These are phyloP conservation scores for Fusarium sp. DNA, from an alignment of 2,329 filamentous ascomycete species.

Conservation along the genomic window DNA sequence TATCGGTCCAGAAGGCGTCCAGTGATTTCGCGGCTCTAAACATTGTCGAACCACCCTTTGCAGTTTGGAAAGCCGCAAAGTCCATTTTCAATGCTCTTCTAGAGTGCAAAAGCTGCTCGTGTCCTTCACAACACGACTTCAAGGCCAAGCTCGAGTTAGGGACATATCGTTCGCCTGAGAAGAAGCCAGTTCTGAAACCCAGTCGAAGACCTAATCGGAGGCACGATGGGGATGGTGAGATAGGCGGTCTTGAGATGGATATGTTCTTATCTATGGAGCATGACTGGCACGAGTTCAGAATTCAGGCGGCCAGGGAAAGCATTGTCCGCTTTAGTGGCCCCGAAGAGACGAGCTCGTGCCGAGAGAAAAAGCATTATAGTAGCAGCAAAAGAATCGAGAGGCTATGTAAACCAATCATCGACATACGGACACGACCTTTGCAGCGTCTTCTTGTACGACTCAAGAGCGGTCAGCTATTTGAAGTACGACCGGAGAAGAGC, in stretches of 20 bases:
- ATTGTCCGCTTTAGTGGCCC: not conserved
- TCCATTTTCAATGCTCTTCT: slow-evolving; percentile 9
- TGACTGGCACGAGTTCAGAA: slow-evolving; percentile 5
- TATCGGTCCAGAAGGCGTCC: not conserved
- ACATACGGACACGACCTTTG: not conserved
- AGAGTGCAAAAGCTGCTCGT: not conserved
- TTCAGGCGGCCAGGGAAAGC: not conserved
- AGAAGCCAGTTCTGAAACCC: not conserved
- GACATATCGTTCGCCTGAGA: not conserved
- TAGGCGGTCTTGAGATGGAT: not conserved
- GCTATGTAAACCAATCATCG: slow-evolving; percentile 4
- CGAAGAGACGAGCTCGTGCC: not conserved
- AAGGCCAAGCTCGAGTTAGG: slow-evolving; percentile 2
- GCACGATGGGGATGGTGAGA: not conserved
- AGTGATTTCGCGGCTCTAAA: not conserved
- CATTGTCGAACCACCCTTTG: not conserved
- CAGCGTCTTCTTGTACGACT: slow-evolving; percentile 1
- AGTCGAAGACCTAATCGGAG: not conserved
- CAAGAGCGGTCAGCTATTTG: not conserved
- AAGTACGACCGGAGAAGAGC: slow-evolving; percentile 1
- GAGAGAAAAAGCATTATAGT: not conserved
- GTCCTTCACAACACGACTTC: slow-evolving; percentile 1
- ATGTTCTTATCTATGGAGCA: slow-evolving; percentile 13
- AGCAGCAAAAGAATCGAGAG: not conserved
- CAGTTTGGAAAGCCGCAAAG: slow-evolving; percentile 9